Conservation (phyloP, 495 filamentous ascomycete genomes). For the Penicillium subrubescens region DNA sequence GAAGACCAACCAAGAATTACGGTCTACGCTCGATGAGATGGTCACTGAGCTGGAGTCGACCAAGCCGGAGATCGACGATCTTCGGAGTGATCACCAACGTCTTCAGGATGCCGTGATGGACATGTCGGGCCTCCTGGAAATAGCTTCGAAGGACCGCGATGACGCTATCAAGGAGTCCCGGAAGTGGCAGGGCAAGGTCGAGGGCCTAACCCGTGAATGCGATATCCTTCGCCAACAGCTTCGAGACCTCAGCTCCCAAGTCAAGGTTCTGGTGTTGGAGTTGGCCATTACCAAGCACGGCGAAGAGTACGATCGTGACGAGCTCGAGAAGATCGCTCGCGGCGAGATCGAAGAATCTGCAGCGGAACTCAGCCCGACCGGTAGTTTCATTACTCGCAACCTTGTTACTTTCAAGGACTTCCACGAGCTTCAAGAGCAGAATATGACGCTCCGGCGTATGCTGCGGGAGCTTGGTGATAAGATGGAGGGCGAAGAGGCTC, state of each 20-base stretch:
- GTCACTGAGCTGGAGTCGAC: conserved; percentile 59
- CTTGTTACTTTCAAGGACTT: conserved; percentile 82
- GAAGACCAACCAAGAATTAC: conserved; percentile 68
- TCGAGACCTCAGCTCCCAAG: conserved; percentile 85
- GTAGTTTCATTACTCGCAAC: conserved; percentile 81
- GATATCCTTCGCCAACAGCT: conserved; percentile 83
- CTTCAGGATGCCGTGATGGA: conserved; percentile 70
- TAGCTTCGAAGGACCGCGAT: conserved; percentile 57
- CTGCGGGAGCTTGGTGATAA: conserved; percentile 80
- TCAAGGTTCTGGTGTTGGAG: conserved; percentile 86
- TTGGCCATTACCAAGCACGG: conserved; percentile 78
- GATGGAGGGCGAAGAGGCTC: conserved; percentile 89
- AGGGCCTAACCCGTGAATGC: conserved; percentile 69
- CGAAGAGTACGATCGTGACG: conserved; percentile 66
- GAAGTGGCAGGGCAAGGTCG: conserved; percentile 72
- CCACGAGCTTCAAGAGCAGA: conserved; percentile 84
- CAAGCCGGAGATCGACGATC: conserved; percentile 63
- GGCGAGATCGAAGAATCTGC: conserved; percentile 60
- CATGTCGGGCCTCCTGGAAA: conserved; percentile 71
- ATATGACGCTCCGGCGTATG: conserved; percentile 76
- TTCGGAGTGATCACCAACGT: conserved; percentile 55
- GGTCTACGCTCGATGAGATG: conserved; percentile 79
- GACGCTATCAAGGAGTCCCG: conserved; percentile 60
- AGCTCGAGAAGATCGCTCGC: conserved; percentile 72
- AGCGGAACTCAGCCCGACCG: conserved; percentile 71